A percentile compares a stretch with the other conserved stretches of the same genome.
phyloP scores from a whole-genome alignment of 768 basidiomycete genomes.

The Lactifluus hygrophoroides region DNA sequence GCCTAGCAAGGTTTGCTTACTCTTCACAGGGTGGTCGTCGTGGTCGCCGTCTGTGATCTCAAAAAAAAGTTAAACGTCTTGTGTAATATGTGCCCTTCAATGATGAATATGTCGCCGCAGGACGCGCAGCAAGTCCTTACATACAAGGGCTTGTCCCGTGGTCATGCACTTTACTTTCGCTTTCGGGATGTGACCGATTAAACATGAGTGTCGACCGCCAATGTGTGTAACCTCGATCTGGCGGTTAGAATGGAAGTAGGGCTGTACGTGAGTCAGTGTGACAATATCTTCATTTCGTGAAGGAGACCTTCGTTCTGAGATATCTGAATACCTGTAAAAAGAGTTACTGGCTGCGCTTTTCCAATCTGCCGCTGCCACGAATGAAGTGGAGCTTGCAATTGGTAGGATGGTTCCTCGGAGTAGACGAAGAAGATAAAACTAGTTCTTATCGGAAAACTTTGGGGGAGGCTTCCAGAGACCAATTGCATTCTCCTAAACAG shows the following conservation, averaged over 20 bases:
- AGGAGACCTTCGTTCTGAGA: background rate
- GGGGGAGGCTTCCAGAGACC: conserved; percentile 3
- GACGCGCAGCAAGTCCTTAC: conserved; percentile 71
- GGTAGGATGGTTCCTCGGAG: background rate
- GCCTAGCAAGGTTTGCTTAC: background rate
- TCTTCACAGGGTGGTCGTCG: conserved; percentile 85
- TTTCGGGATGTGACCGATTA: conserved; percentile 6
- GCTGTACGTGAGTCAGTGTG: background rate
- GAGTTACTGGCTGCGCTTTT: background rate
- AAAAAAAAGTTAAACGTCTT: conserved; percentile 24
- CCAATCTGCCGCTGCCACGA: background rate
- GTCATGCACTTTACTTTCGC: conserved; percentile 35
- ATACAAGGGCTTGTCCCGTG: conserved; percentile 61
- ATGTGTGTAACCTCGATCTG: background rate
- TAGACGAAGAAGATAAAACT: background rate
- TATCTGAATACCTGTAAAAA: background rate
- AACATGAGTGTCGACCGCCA: background rate
- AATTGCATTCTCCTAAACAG: background rate
- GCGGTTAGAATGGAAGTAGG: background rate
- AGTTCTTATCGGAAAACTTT: background rate
- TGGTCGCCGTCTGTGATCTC: conserved; percentile 81
- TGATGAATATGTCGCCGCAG: conserved; percentile 68
- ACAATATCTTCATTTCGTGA: background rate
- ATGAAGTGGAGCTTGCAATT: background rate
- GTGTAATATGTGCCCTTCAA: conserved; percentile 32